phyloP scores from a whole-genome alignment of 306 rosid genomes.

The Lathyrus aphaca region DNA sequence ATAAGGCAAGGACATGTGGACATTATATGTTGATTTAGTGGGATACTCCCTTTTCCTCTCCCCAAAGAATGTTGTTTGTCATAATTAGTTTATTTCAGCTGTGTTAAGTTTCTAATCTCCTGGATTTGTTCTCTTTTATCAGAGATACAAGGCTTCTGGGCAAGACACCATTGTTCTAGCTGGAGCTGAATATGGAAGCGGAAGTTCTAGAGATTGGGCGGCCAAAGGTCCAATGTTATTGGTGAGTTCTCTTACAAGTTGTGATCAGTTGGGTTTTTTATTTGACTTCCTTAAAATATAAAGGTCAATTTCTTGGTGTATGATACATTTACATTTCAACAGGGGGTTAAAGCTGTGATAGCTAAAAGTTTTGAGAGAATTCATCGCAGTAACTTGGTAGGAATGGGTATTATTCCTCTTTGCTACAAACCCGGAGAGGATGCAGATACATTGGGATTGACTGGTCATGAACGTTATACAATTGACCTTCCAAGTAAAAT shows the following conservation, averaged over 20 bases:
- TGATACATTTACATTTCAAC: conserved; percentile 29
- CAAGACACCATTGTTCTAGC: conserved; percentile 82
- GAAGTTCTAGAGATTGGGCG: conserved; percentile 96
- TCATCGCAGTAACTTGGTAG: conserved; percentile 94
- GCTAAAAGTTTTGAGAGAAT: conserved; percentile 92
- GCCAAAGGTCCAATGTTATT: conserved; percentile 98
- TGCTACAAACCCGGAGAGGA: conserved; percentile 91
- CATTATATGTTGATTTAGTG: background rate
- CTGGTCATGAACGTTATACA: conserved; percentile 86
- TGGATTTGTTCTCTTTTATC: conserved; percentile 39
- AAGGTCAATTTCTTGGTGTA: conserved; percentile 2
- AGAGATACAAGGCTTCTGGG: conserved; percentile 80
- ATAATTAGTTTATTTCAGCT: conserved; percentile 4
- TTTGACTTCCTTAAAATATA: conserved; percentile 7
- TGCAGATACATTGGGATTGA: conserved; percentile 81
- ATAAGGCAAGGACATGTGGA: background rate
- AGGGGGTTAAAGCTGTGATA: conserved; percentile 97
- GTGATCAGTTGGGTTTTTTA: conserved; percentile 12
- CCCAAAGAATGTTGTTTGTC: background rate
- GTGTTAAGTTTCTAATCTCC: conserved; percentile 28
- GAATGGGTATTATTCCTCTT: conserved; percentile 92
- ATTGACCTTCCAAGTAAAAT: conserved; percentile 78
- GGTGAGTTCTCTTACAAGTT: conserved; percentile 52
- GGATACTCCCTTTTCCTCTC: background rate
- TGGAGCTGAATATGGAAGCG: conserved; percentile 93